A percentile compares a stretch with the other conserved stretches of the same genome.
Conservation (phyloP, 306 rosid species). For the Prosopis cineraria region DNA sequence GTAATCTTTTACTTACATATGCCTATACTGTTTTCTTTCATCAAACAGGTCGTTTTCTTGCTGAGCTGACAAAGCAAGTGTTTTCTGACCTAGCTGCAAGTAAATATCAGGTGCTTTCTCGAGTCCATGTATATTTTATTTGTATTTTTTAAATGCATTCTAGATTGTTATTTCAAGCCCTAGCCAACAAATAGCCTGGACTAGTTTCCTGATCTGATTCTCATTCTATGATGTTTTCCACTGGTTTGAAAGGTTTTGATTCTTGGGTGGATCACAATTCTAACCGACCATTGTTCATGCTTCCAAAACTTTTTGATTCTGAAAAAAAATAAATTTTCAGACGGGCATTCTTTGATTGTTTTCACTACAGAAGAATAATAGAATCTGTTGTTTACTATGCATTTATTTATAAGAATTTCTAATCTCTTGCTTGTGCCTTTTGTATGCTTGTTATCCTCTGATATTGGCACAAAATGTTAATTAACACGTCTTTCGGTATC, state of each 20-base stretch:
- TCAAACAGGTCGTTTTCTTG: slow-evolving; percentile 86
- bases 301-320: not conserved
- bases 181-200: not conserved
- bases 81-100: slow-evolving; percentile 90
- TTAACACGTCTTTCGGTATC: slow-evolving; percentile 11
- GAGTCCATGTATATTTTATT: slow-evolving; percentile 7
- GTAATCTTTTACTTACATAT: slow-evolving; percentile 9
- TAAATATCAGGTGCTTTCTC: slow-evolving; percentile 86
- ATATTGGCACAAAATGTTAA: not conserved
- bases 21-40: slow-evolving; percentile 28
- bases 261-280: not conserved
- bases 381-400: not conserved
- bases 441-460: slow-evolving; percentile 9
- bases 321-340: not conserved
- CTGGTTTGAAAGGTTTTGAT: slow-evolving; percentile 20
- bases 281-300: not conserved
- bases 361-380: not conserved
- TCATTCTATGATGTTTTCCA: slow-evolving; percentile 11
- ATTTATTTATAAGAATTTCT: slow-evolving; percentile 9
- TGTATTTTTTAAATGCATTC: not conserved
- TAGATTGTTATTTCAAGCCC: slow-evolving; percentile 2
- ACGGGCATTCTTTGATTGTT: not conserved
- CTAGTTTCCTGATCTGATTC: slow-evolving; percentile 10
- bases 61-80: slow-evolving; percentile 82
- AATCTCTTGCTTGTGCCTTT: slow-evolving; percentile 18